A percentile compares a stretch with the other conserved stretches of the same genome.
These are phyloP conservation scores for Naganishia randhawae DNA, from an alignment of 768 basidiomycete species.

Conservation along the genomic window DNA sequence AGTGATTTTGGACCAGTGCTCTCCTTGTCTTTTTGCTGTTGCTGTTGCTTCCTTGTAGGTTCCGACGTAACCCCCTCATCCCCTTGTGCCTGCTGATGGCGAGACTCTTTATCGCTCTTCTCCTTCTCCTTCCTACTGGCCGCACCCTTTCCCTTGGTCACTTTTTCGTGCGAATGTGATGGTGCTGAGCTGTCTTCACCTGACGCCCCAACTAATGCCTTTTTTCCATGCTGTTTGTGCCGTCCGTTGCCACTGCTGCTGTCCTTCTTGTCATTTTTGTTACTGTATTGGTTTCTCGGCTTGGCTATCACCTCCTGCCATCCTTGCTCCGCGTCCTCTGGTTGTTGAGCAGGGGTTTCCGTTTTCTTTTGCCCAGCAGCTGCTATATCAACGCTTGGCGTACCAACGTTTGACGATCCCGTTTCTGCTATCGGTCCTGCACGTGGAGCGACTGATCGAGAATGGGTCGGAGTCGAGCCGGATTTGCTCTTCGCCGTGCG, in stretches of 20 bases:
- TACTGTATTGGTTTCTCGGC: background rate
- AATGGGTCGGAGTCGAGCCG: background rate
- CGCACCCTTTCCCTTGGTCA: constrained; percentile 1
- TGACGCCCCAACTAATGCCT: background rate
- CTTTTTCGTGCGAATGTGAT: background rate
- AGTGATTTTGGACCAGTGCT: background rate
- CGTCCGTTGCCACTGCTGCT: constrained; percentile 1
- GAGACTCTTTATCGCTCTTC: constrained; percentile 7
- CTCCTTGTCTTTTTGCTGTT: constrained; percentile 19
- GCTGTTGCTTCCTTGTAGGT: constrained; percentile 16
- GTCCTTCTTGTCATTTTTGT: constrained; percentile 14
- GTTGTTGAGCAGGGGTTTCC: background rate
- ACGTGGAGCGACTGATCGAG: background rate
- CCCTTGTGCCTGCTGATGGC: background rate
- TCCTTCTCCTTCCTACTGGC: constrained; percentile 13
- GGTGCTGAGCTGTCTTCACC: background rate
- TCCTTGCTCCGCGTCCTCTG: constrained; percentile 10
- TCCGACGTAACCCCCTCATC: background rate
- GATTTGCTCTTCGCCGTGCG: constrained; percentile 17
- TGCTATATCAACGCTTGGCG: background rate
- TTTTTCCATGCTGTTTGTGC: background rate
- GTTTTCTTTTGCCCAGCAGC: background rate
- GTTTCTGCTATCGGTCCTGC: background rate
- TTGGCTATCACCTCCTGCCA: constrained; percentile 23
- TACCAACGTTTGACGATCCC: background rate